Evolutionary conservation across 148 eudicot species (phyloP), one percentile per base, ranked within the genome.

Genomic region (Vaccinium myrtillus): DNA sequence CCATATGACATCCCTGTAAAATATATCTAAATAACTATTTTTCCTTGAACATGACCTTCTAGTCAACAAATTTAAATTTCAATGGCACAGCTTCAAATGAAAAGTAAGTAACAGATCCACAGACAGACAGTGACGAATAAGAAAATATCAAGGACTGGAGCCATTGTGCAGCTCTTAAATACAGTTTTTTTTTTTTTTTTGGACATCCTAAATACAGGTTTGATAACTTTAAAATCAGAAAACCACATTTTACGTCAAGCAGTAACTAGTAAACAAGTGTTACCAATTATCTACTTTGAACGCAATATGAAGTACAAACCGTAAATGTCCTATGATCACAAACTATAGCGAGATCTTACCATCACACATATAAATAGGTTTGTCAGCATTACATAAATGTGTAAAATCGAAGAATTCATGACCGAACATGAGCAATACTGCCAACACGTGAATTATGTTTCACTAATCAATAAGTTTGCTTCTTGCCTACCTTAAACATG

Each of bases 401-500:
- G 15, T 39, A 32, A 25, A 59, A 11, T 30, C 55, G 82, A 56
- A 10, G 65, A 54, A 78, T 15, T 53, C n/a, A 6, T 53, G 70
- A 18, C 2, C 3, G 36, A 79, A 15, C 63, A 79, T 32, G 69
- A 30, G 23, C 32, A 54, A 32, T 9, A 16, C 13, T 16, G n/a
- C 81, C 81, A 78, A 21, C 48, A 78, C 23, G 58, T 18, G 70
- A 79, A 27, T 50, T 11, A 27, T 30, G 71, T 81, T 43, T 23
- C 6, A 23, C 19, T 5, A 65, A 49, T 39, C 56, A 48, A 48
- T 81, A 48, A 81, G 14, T 30, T 25, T 79, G 25, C 43, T 78
- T 54, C 81, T 79, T 58, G 19, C 49, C 74, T 89, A 95, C 98
- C 98, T 97, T 97, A 80, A 97, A 97, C 97, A 91, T 97, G 27